Percentiles rank a stretch among this genome's conserved stretches.
Conservation (phyloP, 169 alveolate genomes). For the Cryptosporidium felis region DNA sequence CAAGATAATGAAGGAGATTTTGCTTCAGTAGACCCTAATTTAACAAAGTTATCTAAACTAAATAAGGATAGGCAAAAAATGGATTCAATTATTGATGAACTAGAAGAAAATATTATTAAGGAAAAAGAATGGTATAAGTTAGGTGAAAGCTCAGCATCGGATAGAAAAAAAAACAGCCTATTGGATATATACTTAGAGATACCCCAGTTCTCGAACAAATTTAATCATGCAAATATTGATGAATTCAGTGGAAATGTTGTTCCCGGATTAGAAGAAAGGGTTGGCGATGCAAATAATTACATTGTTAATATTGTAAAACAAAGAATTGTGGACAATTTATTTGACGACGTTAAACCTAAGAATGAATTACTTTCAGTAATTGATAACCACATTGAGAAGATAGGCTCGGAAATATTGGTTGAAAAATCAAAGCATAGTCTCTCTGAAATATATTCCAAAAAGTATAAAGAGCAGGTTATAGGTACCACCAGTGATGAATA, state of each 20-base stretch:
- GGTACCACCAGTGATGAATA: slow-evolving; percentile 28
- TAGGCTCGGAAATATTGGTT: neutral
- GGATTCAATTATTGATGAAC: slow-evolving; percentile 18
- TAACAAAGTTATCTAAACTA: neutral
- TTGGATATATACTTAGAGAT: slow-evolving; percentile 25
- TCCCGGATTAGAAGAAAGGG: neutral
- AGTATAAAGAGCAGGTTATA: slow-evolving; percentile 36
- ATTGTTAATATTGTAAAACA: slow-evolving; percentile 33
- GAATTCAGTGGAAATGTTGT: neutral
- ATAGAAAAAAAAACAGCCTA: slow-evolving; percentile 38
- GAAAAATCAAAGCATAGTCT: slow-evolving; percentile 44
- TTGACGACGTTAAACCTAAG: slow-evolving; percentile 25
- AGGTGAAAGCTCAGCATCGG: slow-evolving; percentile 42
- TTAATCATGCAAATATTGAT: neutral
- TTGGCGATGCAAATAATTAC: neutral
- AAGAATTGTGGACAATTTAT: slow-evolving; percentile 13
- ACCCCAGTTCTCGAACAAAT: slow-evolving; percentile 24
- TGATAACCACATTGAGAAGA: neutral
- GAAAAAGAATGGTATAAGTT: slow-evolving; percentile 55
- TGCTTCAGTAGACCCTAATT: neutral
- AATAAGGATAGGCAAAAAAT: neutral
- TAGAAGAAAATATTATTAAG: slow-evolving; percentile 19
- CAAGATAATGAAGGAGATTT: neutral
- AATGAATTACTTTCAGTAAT: neutral
- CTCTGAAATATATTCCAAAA: slow-evolving; percentile 48